Evolutionary conservation across 345 rosid species (phyloP).

Genomic region (Eucalyptus regnans): DNA sequence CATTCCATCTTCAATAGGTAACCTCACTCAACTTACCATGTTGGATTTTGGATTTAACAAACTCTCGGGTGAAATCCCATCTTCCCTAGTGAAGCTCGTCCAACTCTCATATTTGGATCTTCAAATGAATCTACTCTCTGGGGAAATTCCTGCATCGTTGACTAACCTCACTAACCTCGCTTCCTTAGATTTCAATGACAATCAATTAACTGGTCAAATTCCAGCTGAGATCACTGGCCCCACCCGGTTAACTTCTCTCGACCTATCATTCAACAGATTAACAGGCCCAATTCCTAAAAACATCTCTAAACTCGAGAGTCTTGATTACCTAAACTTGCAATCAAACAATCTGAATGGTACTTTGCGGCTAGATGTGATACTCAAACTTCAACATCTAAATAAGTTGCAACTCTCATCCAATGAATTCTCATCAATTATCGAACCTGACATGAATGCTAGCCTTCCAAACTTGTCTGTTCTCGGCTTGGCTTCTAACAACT

Average conservation of each 20-base stretch:
- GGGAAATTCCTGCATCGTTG: neutral
- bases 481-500: too few relatives aligned
- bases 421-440: neutral
- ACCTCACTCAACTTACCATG: neutral
- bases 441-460: neutral
- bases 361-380: neutral
- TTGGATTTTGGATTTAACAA: rapidly evolving
- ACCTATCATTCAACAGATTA: neutral
- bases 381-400: neutral
- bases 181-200: rapidly evolving
- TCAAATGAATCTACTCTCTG: neutral
- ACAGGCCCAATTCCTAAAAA: constrained; percentile 2
- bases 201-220: neutral
- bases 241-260: neutral
- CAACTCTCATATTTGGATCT: neutral
- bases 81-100: neutral
- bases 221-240: neutral
- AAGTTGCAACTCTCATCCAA: neutral
- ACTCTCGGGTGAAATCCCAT: neutral
- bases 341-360: neutral
- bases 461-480: neutral
- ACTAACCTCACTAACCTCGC: neutral
- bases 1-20: neutral
- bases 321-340: neutral
- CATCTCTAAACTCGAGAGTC: neutral